Conservation (phyloP, 2,329 filamentous ascomycete species). For the Cryphonectria radicalis region DNA sequence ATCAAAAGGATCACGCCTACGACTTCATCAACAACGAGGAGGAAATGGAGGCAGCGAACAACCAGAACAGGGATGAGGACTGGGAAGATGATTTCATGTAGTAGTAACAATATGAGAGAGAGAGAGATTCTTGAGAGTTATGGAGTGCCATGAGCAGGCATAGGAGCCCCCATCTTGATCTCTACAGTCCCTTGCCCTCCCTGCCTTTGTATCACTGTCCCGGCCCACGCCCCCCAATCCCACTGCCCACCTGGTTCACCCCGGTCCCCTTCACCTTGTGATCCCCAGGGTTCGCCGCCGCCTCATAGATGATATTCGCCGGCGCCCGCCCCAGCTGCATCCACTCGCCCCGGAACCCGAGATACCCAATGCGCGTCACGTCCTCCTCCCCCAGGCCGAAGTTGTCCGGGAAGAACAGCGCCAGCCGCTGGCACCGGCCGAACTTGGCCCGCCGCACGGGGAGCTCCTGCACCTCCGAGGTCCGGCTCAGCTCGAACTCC, state of each 20-base stretch:
- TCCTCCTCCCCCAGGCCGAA: slow-evolving; percentile 82
- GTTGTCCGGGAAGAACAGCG: slow-evolving; percentile 91
- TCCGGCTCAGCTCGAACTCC: slow-evolving; percentile 75
- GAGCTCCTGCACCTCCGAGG: slow-evolving; percentile 82
- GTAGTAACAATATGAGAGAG: slow-evolving; percentile 29
- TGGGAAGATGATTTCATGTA: slow-evolving; percentile 96
- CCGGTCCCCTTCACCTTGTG: slow-evolving; percentile 69
- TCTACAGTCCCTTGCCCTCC: no score
- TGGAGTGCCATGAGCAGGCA: neutral
- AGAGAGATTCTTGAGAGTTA: no score
- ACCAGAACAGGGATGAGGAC: slow-evolving; percentile 78
- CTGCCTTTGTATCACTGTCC: slow-evolving; percentile 35
- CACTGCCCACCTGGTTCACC: slow-evolving; percentile 59
- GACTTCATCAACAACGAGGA: slow-evolving; percentile 89
- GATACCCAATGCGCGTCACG: slow-evolving; percentile 75
- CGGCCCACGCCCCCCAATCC: slow-evolving; percentile 51
- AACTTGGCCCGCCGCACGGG: slow-evolving; percentile 87
- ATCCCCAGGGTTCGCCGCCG: slow-evolving; percentile 87
- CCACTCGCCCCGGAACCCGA: slow-evolving; percentile 95
- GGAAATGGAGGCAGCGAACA: slow-evolving; percentile 75
- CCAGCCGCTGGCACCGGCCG: slow-evolving; percentile 79
- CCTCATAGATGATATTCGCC: slow-evolving; percentile 87
- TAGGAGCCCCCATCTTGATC: no score
- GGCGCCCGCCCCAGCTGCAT: slow-evolving; percentile 85
- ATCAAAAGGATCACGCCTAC: slow-evolving; percentile 97